Base-by-base conservation (phyloP, 371 early-diverging fungal genomes). In the Mortierella sp. region DNA sequence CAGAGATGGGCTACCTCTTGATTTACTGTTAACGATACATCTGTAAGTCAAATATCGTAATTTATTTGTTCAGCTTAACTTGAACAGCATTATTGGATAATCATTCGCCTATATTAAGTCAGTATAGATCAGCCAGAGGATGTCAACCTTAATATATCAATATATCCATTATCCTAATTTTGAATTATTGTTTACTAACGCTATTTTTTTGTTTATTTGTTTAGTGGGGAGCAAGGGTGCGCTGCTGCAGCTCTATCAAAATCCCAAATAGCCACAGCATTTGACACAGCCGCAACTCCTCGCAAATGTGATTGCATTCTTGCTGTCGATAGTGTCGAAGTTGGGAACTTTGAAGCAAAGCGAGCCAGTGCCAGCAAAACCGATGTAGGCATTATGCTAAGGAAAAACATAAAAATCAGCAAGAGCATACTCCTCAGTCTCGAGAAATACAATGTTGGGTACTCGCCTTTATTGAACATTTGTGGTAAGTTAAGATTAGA, bases 201-300 rank as follows among this genome's bases (percentile, higher is more conserved):
- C 55, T 26, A n/a, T 8, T 60, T 40, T 61, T 31, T 29, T 28
- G 10, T 42, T 35, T 64, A 42, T 56, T 55, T 37, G 17, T 32
- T 45, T 35, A 69, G 69, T n/a, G 69, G 57, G 13, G 69, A 69
- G 57, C 69, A 69, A 57, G 69, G 69, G 17, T 69, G 63, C 43
- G 54, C 63, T 1, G 69, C 63, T 3, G 34, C 63, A 17, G 34
- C 62, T 9, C 29, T 69, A 10, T 69, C 63, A 8, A 62, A 69
- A n/a, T 69, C 69, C 3, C 40, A 55, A 13, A 28, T 69, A 4
- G 62, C 69, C 3, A 19, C 55, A 7, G 54, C 56, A n/a, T 69
- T 61, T 34, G 51, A 62, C 54, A 69, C 63, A 8, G 63, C 45
- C 17, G 56, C 56, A 12, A 62, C 53, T 0, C 10, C 69, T 29